phyloP scores from a whole-genome alignment of 495 filamentous ascomycete genomes.

The Penicillium maclennaniae region DNA sequence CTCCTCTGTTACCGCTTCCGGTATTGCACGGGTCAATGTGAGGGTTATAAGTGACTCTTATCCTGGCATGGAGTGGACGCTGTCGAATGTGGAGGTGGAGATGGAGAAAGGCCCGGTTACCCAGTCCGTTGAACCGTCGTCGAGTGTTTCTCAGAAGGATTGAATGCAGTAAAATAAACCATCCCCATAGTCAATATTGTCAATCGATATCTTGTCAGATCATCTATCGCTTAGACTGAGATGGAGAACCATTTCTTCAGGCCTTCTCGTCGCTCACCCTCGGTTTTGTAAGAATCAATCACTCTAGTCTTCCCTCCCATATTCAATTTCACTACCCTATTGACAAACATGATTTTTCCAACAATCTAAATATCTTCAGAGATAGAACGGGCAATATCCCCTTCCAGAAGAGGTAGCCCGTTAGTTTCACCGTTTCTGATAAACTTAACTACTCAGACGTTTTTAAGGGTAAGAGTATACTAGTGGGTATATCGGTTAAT shows the following conservation, averaged over 20 bases:
- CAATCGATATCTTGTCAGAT: too few species aligned
- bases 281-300: slow-evolving; percentile 43
- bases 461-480: slow-evolving; percentile 46
- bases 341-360: slow-evolving; percentile 58
- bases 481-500: slow-evolving; percentile 58
- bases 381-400: slow-evolving; percentile 15
- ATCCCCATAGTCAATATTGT: too few species aligned
- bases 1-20: slow-evolving; percentile 11
- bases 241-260: slow-evolving; percentile 23
- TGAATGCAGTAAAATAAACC: neutral
- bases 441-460: slow-evolving; percentile 55
- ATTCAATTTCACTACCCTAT: slow-evolving; percentile 54
- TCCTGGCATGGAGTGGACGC: slow-evolving; percentile 68
- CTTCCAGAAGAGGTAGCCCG: slow-evolving; percentile 7
- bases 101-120: slow-evolving; percentile 10
- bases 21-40: slow-evolving; percentile 55
- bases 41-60: slow-evolving; percentile 81
- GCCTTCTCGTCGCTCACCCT: slow-evolving; percentile 42
- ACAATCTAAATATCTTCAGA: slow-evolving; percentile 28
- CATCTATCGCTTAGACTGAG: too few species aligned
- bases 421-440: slow-evolving; percentile 37
- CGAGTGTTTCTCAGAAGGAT: slow-evolving; percentile 20
- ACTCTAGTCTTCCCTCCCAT: slow-evolving; percentile 53
- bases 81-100: slow-evolving; percentile 28
- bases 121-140: slow-evolving; percentile 23